Evolutionary conservation across 371 early-diverging fungal species (phyloP), one percentile per base, ranked within the genome.

Genomic region (Mucor lusitanicus): DNA sequence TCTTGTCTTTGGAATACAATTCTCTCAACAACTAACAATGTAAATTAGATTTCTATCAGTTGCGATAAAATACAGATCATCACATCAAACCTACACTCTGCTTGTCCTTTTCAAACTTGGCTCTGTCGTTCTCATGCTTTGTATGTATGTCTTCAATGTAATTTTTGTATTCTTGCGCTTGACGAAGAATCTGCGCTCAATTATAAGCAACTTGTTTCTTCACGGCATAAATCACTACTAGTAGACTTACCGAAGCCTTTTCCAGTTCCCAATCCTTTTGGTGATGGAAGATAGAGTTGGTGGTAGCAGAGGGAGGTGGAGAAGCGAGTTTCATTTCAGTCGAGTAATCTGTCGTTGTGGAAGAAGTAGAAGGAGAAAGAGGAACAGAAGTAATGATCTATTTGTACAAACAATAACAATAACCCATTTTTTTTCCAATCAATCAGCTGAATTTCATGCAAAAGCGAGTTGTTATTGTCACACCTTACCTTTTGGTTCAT

Each of bases 191-290:
- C 77, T 77, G 30, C 6, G 30, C 30, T 6, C 30, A 30, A 30
- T 30, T n/a, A n/a, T n/a, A n/a, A n/a, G n/a, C n/a, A n/a, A n/a
- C n/a, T n/a, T n/a, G n/a, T n/a, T n/a, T n/a, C n/a, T n/a, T n/a
- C n/a, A n/a, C n/a, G 30, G 30, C 30, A 30, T 30, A 6, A 30
- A 30, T 30, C 2, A 30, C 30, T 6, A n/a, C n/a, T n/a, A 50
- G 53, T 19, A 61, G 5, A 40, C 64, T 63, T 55, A 63, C 64
- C 7, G 64, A 63, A n/a, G 64, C 39, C 15, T 69, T 68, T 59
- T 79, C 79, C 1, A 70, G 57, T 48, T 79, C 79, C 76, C 76
- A 79, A 37, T 79, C 74, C 44, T 70, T 66, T 28, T 53, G 54
- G 15, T 55, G 39, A 12, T 63, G 39, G 19, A 40, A 56, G 12